These are phyloP conservation scores for Penicillium janthinellum DNA, from an alignment of 2,329 filamentous ascomycete species.

Conservation along the genomic window DNA sequence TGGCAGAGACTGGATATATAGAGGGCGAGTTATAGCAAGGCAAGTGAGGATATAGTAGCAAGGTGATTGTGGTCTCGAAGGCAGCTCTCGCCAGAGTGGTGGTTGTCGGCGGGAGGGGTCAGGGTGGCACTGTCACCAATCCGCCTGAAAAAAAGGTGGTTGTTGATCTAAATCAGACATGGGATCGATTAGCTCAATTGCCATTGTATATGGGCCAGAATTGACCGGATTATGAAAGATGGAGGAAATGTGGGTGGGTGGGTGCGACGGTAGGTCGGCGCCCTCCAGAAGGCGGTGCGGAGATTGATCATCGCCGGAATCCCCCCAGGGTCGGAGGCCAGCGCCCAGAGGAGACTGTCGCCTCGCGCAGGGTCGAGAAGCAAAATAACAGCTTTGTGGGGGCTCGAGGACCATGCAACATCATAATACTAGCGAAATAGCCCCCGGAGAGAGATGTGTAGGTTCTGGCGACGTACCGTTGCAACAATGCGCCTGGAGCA, in stretches of 20 bases:
- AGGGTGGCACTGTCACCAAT: constrained; percentile 24
- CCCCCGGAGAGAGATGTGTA: constrained; percentile 14
- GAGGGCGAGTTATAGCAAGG: constrained; percentile 3
- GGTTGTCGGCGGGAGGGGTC: constrained; percentile 15
- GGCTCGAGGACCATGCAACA: not conserved
- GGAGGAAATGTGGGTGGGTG: constrained; percentile 22
- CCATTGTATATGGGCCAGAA: constrained; percentile 19
- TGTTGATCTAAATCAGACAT: constrained; percentile 25
- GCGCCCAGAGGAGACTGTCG: constrained; percentile 22
- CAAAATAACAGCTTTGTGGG: constrained; percentile 4
- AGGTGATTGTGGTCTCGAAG: constrained; percentile 9
- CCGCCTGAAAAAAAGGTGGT: constrained; percentile 12
- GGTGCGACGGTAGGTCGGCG: constrained; percentile 27
- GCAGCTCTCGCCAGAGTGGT: constrained; percentile 24
- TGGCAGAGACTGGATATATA: constrained; percentile 1
- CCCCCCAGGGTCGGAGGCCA: constrained; percentile 32
- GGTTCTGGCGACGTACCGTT: constrained; percentile 37
- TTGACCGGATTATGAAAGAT: constrained; percentile 7
- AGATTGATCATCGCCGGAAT: constrained; percentile 40
- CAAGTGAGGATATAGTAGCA: not conserved
- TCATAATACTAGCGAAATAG: constrained; percentile 7
- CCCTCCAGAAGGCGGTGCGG: constrained; percentile 42
- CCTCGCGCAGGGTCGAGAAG: constrained; percentile 26
- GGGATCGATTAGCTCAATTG: constrained; percentile 31
- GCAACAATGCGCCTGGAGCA: constrained; percentile 41